phyloP scores from a whole-genome alignment of 2,329 filamentous ascomycete genomes.

The Diaporthe sp. region DNA sequence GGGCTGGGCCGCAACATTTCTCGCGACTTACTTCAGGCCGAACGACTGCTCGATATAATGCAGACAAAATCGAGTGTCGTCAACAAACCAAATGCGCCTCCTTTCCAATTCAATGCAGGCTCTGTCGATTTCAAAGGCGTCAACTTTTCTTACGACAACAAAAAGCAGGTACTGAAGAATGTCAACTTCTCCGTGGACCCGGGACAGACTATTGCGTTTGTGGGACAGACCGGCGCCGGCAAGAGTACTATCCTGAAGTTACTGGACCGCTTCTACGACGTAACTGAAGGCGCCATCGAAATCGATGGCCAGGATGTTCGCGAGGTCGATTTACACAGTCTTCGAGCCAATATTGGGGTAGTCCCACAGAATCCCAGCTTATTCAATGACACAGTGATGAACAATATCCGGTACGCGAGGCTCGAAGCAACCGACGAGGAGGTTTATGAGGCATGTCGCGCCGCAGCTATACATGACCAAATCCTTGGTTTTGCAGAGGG shows the following conservation, averaged over 20 bases:
- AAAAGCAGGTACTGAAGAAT: constrained; percentile 69
- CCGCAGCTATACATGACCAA: constrained; percentile 71
- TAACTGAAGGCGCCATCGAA: constrained; percentile 64
- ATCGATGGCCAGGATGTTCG: constrained; percentile 72
- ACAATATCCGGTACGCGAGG: constrained; percentile 71
- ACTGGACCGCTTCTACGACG: constrained; percentile 72
- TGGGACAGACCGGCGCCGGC: constrained; percentile 71
- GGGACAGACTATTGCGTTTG: constrained; percentile 62
- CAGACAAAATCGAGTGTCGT: constrained; percentile 68
- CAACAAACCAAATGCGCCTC: constrained; percentile 64
- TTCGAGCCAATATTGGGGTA: constrained; percentile 68
- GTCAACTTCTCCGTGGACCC: constrained; percentile 64
- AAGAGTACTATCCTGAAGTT: constrained; percentile 72
- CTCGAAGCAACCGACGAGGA: constrained; percentile 69
- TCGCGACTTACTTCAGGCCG: constrained; percentile 69
- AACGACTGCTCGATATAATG: constrained; percentile 71
- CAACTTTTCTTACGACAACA: constrained; percentile 71
- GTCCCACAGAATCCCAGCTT: constrained; percentile 70
- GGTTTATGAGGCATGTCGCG: constrained; percentile 67
- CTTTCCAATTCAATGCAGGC: constrained; percentile 66
- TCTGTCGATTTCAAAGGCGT: constrained; percentile 69
- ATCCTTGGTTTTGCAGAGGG: constrained; percentile 67
- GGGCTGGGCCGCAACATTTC: constrained; percentile 69
- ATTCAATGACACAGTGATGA: constrained; percentile 72
- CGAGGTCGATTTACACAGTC: constrained; percentile 65